Conservation (phyloP, 2,329 filamentous ascomycete species). For the Penicillium sp. region DNA sequence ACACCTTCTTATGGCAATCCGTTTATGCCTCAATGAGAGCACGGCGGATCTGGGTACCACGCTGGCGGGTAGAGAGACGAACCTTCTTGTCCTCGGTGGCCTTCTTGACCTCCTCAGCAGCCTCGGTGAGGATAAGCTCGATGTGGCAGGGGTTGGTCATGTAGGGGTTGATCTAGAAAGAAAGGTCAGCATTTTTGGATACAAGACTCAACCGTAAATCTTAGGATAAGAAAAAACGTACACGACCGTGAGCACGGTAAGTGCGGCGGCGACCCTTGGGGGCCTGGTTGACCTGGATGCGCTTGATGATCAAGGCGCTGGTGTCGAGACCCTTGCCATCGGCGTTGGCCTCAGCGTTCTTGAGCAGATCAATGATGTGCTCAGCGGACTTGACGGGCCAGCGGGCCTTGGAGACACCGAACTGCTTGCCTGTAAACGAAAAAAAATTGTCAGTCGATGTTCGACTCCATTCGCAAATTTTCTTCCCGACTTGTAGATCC, state of each 20-base stretch:
- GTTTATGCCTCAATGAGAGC: slow-evolving; percentile 60
- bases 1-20: slow-evolving; percentile 32
- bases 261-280: slow-evolving; percentile 99
- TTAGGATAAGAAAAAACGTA: slow-evolving; percentile 58
- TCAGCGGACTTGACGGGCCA: slow-evolving; percentile 99
- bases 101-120: slow-evolving; percentile 94
- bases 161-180: slow-evolving; percentile 93
- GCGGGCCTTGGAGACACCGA: slow-evolving; percentile 95
- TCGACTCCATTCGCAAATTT: slow-evolving; percentile 5
- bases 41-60: slow-evolving; percentile 65
- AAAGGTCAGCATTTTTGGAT: not conserved
- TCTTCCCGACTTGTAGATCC: slow-evolving; percentile 6
- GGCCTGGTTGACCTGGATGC: slow-evolving; percentile 99
- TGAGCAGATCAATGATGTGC: slow-evolving; percentile 94
- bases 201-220: not conserved
- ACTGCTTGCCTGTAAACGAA: slow-evolving; percentile 79
- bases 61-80: slow-evolving; percentile 88
- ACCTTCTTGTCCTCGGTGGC: slow-evolving; percentile 61
- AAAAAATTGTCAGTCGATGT: slow-evolving; percentile 19
- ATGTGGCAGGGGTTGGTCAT: slow-evolving; percentile 99
- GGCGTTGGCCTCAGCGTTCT: slow-evolving; percentile 96
- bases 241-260: slow-evolving; percentile 99
- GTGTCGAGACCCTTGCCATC: slow-evolving; percentile 97
- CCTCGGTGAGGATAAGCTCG: slow-evolving; percentile 98
- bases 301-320: slow-evolving; percentile 96